Evolutionary conservation across 768 basidiomycete genomes (phyloP).

Genomic region (Mycena metata): DNA sequence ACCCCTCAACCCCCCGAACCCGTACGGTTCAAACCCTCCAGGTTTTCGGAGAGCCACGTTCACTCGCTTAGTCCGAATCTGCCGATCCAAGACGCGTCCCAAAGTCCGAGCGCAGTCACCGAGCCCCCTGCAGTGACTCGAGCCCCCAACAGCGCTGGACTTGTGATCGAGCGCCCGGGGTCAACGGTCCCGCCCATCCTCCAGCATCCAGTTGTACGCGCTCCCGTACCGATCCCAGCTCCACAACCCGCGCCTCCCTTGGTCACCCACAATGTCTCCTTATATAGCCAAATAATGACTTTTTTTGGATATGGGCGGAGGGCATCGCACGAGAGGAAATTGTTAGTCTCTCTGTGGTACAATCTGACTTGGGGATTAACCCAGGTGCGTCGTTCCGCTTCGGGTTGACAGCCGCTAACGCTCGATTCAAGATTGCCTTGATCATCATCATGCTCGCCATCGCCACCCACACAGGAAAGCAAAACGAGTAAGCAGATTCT

Average conservation of each 20-base stretch:
- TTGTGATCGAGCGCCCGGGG: slow-evolving; percentile 21
- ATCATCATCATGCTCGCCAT: slow-evolving; percentile 63
- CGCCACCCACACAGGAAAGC: slow-evolving; percentile 58
- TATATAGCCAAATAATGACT: slow-evolving; percentile 47
- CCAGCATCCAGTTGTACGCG: slow-evolving; percentile 39
- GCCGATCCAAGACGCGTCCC: slow-evolving; percentile 22
- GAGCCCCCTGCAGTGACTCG: slow-evolving; percentile 6
- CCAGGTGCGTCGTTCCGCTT: slow-evolving; percentile 57
- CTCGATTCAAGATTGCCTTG: slow-evolving; percentile 56
- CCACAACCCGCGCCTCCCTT: slow-evolving; percentile 38
- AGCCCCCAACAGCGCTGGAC: slow-evolving; percentile 15
- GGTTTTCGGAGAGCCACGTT: slow-evolving; percentile 38
- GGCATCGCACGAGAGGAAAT: slow-evolving; percentile 61
- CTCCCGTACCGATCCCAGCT: slow-evolving; percentile 11
- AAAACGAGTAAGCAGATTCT: slow-evolving; percentile 48
- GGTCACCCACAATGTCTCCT: slow-evolving; percentile 44
- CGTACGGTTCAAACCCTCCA: slow-evolving; percentile 31
- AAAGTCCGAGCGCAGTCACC: background rate
- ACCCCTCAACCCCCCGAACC: slow-evolving; percentile 45
- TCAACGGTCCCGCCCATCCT: slow-evolving; percentile 36
- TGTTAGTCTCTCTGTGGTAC: slow-evolving; percentile 62
- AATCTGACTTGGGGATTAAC: slow-evolving; percentile 58
- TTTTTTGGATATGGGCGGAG: slow-evolving; percentile 68
- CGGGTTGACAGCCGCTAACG: slow-evolving; percentile 14
- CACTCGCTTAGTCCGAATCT: slow-evolving; percentile 25